These are phyloP conservation scores for Candida sp. DNA, from an alignment of 1,139 yeast species.

Conservation along the genomic window DNA sequence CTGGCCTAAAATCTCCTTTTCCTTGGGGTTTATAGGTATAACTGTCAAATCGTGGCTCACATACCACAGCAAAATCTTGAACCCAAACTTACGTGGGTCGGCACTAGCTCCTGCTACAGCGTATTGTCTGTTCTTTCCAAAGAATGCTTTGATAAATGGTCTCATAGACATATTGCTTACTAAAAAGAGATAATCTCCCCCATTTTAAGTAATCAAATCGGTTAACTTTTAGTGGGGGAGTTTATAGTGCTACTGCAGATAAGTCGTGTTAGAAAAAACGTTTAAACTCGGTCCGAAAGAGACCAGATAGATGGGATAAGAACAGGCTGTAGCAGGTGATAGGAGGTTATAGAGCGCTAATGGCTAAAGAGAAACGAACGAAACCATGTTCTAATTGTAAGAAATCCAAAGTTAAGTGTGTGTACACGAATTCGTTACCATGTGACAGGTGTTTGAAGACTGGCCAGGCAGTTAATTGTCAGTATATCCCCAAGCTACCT, in stretches of 20 bases:
- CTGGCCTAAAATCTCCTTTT: conserved; percentile 42
- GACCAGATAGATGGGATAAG: neutral
- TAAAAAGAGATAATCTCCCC: neutral
- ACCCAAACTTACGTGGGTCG: conserved; percentile 66
- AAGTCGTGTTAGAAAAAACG: too few species aligned
- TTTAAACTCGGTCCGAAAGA: neutral
- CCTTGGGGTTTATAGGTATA: conserved; percentile 63
- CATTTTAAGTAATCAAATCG: neutral
- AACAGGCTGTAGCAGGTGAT: neutral
- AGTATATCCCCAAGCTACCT: conserved; percentile 55
- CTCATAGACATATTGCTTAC: conserved; percentile 34
- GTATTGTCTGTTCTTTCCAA: conserved; percentile 50
- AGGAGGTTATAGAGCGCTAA: conserved; percentile 7
- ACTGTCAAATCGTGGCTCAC: conserved; percentile 53
- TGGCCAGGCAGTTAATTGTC: conserved; percentile 47
- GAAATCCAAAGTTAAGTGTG: conserved; percentile 62
- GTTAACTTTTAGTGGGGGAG: neutral
- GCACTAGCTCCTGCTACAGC: conserved; percentile 76
- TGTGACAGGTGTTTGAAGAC: conserved; percentile 57
- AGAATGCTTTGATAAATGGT: conserved; percentile 42
- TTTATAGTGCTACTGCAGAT: neutral
- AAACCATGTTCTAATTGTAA: conserved; percentile 68
- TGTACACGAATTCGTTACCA: conserved; percentile 42
- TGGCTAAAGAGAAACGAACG: conserved; percentile 44
- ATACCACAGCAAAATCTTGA: conserved; percentile 71